Base-by-base conservation (phyloP, 495 filamentous ascomycete species). In the Penicillium mononematosum region DNA sequence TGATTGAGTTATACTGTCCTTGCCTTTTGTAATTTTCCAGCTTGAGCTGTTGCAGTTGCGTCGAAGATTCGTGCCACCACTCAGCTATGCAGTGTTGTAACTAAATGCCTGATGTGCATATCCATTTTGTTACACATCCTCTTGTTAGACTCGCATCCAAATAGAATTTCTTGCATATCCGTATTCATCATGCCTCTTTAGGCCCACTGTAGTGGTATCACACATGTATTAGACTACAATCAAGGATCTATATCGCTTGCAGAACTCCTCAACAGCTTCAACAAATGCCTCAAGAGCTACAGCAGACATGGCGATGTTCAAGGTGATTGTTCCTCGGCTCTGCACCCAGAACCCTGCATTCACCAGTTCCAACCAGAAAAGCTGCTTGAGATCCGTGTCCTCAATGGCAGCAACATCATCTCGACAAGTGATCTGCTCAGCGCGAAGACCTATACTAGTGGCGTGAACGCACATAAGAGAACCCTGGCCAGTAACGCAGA, bases 321-420 rank as follows among this genome's bases (percentile, higher is more conserved):
- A 36, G 16, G 32, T 56, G 5, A 56, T 56, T 8, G 53, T 16
- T 25, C 53, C 45, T 24, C 53, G 44, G 11, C 5, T 46, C 43
- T 56, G 53, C 11, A 56, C 27, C 53, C 53, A 56, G 32, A 56
- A 56, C 10, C 53, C 53, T n/a, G 45, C 53, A 47, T 56, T 56
- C 19, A 47, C 44, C 11, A 49, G 16, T 25, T 56, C 44, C 19
- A 56, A 10, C 53, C 53, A 56, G 53, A 56, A 56, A 17, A 56
- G 44, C 31, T 41, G 27, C 36, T 56, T 56, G 6, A 56, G 53
- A 31, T 56, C 53, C 32, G 32, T 29, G 1, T 10, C 17, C 45
- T 56, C 53, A 6, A 56, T 11, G 6, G 14, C 44, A 31, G 14
- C 32, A 42, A 56, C 22, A 19, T 36, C 31, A 48, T 56, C 34